Conservation (phyloP, 176 grass and related monocot species). For the Oryza glumipatula region DNA sequence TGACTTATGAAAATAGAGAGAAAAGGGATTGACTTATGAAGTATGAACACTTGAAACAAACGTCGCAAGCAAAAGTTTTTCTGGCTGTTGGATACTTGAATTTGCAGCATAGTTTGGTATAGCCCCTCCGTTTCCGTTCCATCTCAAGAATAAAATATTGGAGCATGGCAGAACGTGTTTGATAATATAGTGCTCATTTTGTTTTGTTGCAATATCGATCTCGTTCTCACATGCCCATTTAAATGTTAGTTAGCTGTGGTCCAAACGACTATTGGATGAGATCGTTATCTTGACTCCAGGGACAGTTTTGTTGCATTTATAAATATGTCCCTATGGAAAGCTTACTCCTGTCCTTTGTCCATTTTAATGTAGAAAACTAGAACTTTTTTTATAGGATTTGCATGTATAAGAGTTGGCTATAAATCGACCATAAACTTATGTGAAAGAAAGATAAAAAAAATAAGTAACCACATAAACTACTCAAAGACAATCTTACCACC, state of each 20-base stretch:
- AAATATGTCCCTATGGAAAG: no score
- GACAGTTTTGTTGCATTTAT: not conserved
- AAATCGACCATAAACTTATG: no score
- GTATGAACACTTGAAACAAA: not conserved
- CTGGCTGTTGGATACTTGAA: not conserved
- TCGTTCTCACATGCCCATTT: not conserved
- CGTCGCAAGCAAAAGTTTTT: not conserved
- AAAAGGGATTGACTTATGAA: no score
- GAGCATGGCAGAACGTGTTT: conserved; percentile 33
- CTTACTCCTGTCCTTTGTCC: not conserved
- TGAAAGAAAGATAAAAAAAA: no score
- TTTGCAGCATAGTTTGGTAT: not conserved
- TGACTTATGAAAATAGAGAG: no score
- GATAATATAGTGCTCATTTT: not conserved
- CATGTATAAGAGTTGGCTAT: no score
- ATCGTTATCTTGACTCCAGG: not conserved
- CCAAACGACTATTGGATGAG: not conserved
- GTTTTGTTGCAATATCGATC: not conserved
- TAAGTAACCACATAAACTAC: no score
- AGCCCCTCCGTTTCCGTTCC: not conserved
- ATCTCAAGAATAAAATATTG: not conserved
- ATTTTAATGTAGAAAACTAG: no score
- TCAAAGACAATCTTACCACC: no score
- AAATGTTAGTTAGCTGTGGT: conserved; percentile 2
- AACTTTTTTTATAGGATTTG: no score